Evolutionary conservation across 305 asterid species (phyloP).

Genomic region (Ilex paraguariensis): DNA sequence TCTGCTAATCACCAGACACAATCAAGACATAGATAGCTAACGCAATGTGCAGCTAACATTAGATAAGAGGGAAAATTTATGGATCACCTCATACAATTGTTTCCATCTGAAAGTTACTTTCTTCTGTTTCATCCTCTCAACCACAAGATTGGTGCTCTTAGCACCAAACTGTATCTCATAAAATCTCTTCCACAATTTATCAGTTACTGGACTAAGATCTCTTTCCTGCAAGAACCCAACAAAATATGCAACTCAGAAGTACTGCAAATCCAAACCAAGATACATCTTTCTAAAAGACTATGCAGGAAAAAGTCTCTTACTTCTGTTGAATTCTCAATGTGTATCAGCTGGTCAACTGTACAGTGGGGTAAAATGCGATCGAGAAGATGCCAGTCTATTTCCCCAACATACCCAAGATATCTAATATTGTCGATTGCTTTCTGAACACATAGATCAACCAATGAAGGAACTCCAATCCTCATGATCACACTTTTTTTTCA

Average conservation of each 20-base stretch:
- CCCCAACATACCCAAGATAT: slow-evolving; percentile 90
- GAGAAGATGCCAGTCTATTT: slow-evolving; percentile 63
- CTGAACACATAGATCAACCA: slow-evolving; percentile 82
- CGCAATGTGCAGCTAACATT: slow-evolving; percentile 1
- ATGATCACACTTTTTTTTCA: slow-evolving; percentile 7
- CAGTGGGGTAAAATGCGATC: slow-evolving; percentile 82
- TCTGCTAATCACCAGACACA: not conserved
- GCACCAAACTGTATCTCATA: slow-evolving; percentile 57
- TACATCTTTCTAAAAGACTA: slow-evolving; percentile 3
- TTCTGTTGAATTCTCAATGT: slow-evolving; percentile 60
- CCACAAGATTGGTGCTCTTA: slow-evolving; percentile 33
- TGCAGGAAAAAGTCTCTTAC: slow-evolving; percentile 28
- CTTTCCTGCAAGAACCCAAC: slow-evolving; percentile 49
- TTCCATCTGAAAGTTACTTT: slow-evolving; percentile 58
- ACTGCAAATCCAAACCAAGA: slow-evolving; percentile 2
- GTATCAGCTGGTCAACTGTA: slow-evolving; percentile 58
- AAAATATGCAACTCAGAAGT: not conserved
- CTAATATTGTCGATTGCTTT: slow-evolving; percentile 64
- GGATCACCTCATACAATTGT: slow-evolving; percentile 55
- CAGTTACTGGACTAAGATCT: slow-evolving; percentile 82
- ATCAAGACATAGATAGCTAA: not conserved
- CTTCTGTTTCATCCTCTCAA: slow-evolving; percentile 47
- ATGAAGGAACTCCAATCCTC: slow-evolving; percentile 46
- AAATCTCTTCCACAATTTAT: slow-evolving; percentile 63
- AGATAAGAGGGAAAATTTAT: slow-evolving; percentile 9